Percentiles rank a stretch among this genome's conserved stretches.
phyloP scores from a whole-genome alignment of 257 asterid species.

The Schizonepeta tenuifolia region DNA sequence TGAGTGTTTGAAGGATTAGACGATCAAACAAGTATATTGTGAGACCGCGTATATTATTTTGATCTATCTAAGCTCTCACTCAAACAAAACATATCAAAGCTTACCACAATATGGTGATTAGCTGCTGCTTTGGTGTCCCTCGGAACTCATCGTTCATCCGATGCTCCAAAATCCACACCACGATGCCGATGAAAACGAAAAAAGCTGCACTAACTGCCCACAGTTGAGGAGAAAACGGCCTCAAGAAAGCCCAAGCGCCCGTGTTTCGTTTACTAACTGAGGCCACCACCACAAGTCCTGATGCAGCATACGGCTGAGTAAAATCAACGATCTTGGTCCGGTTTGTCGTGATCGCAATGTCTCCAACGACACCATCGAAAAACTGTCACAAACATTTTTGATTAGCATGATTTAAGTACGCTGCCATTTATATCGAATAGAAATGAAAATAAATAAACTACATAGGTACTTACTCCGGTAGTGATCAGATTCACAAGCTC shows the following conservation, averaged over 20 bases:
- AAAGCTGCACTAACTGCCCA: conserved; percentile 66
- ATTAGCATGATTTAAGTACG: conserved; percentile 35
- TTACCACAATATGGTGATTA: conserved; percentile 66
- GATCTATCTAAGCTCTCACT: too few species aligned
- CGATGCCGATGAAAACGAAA: conserved; percentile 61
- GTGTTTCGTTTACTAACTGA: conserved; percentile 54
- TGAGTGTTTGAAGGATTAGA: too few species aligned
- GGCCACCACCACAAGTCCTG: conserved; percentile 78
- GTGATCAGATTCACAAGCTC: conserved; percentile 65
- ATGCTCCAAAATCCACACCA: conserved; percentile 75
- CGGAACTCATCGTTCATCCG: conserved; percentile 72
- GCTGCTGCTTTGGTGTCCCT: conserved; percentile 70
- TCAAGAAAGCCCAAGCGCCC: conserved; percentile 70
- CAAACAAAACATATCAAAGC: not conserved
- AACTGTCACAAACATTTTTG: conserved; percentile 43
- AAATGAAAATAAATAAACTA: not conserved
- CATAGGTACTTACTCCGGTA: conserved; percentile 66
- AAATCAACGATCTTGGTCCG: conserved; percentile 66
- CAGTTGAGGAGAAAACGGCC: conserved; percentile 60
- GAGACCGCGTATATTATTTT: too few species aligned
- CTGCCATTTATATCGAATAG: not conserved
- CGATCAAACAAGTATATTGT: too few species aligned
- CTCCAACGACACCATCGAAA: conserved; percentile 66
- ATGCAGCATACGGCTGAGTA: conserved; percentile 68
- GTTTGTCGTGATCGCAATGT: conserved; percentile 55